Evolutionary conservation across 2,329 filamentous ascomycete genomes (phyloP).

Genomic region (Sporothrix protearum): DNA sequence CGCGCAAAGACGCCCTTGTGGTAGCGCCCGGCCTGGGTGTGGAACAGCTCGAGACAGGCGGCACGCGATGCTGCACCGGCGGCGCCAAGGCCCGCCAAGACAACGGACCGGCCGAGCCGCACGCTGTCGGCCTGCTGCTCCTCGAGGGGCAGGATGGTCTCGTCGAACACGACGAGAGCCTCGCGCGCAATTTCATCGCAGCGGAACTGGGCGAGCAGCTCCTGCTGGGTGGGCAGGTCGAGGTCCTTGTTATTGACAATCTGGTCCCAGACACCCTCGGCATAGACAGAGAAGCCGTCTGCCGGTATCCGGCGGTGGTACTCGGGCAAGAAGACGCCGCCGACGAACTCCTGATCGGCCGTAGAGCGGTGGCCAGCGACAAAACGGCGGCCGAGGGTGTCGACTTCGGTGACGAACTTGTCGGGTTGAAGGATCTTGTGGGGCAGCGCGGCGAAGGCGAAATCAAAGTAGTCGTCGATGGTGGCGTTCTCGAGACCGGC

Average conservation of each 20-base stretch:
- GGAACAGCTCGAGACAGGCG: constrained; percentile 77
- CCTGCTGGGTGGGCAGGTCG: constrained; percentile 93
- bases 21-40: constrained; percentile 85
- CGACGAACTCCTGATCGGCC: constrained; percentile 70
- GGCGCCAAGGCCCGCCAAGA: constrained; percentile 71
- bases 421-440: constrained; percentile 97
- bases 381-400: constrained; percentile 77
- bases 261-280: constrained; percentile 93
- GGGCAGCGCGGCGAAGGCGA: constrained; percentile 90
- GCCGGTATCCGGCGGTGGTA: constrained; percentile 95
- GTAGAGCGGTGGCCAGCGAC: constrained; percentile 66
- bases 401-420: constrained; percentile 77
- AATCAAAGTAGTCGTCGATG: constrained; percentile 98
- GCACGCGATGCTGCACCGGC: constrained; percentile 69
- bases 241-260: constrained; percentile 99
- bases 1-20: constrained; percentile 91
- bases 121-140: constrained; percentile 74
- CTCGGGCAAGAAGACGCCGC: constrained; percentile 83
- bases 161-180: constrained; percentile 79
- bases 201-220: constrained; percentile 91
- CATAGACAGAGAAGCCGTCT: constrained; percentile 93
- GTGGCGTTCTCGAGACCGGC: constrained; percentile 78
- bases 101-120: constrained; percentile 66
- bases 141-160: constrained; percentile 76
- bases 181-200: constrained; percentile 96